phyloP scores from a whole-genome alignment of 148 eudicot genomes.

The Rhododendron ferrugineum region DNA sequence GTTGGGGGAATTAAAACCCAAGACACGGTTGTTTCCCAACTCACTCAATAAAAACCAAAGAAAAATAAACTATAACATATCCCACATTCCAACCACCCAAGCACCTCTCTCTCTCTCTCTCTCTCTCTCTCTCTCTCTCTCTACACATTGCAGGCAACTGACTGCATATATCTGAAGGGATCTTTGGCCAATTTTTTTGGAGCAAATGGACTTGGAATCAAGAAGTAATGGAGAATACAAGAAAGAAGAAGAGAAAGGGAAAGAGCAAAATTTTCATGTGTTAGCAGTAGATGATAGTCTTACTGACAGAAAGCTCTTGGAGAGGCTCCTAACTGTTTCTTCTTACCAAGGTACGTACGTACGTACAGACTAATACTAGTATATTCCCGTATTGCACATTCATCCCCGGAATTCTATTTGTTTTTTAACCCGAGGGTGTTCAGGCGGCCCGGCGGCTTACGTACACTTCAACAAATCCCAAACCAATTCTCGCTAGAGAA shows the following conservation, averaged over 20 bases:
- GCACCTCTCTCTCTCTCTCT: not conserved
- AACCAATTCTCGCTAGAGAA: no score
- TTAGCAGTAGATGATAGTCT: slow-evolving; percentile 58
- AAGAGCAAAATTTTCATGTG: slow-evolving; percentile 39
- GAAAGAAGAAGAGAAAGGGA: not conserved
- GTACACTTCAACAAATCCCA: no score
- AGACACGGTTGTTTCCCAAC: slow-evolving; percentile 29
- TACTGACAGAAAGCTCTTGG: slow-evolving; percentile 53
- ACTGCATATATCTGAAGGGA: not conserved
- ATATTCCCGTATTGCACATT: not conserved
- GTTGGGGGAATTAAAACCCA: not conserved
- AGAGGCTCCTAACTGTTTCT: slow-evolving; percentile 49
- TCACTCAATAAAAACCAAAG: slow-evolving; percentile 15
- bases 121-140: not conserved
- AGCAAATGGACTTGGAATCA: slow-evolving; percentile 14
- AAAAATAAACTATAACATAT: not conserved
- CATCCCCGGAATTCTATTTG: not conserved
- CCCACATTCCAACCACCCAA: not conserved
- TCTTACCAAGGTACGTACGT: slow-evolving; percentile 45
- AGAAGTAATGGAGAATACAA: not conserved
- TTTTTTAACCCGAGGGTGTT: no score
- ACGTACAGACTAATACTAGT: not conserved
- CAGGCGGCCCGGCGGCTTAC: no score
- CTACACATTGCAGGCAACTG: not conserved
- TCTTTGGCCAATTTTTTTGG: not conserved